phyloP scores from a whole-genome alignment of 2,329 filamentous ascomycete species.

The Ophiosphaerella narmari region DNA sequence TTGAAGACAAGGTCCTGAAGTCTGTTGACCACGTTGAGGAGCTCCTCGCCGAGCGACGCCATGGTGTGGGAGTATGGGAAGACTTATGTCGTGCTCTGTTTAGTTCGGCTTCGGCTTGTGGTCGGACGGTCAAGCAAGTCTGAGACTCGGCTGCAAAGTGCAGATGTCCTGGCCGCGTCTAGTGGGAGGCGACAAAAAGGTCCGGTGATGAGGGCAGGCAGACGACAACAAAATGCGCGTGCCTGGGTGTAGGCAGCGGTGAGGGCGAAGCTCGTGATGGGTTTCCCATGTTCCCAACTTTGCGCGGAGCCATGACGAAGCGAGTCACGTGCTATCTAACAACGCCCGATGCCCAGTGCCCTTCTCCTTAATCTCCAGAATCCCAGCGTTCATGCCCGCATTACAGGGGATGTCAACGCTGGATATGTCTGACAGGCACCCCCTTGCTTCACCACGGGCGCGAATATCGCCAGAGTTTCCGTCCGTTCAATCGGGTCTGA shows the following conservation, averaged over 20 bases:
- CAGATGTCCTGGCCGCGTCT: conserved; percentile 4
- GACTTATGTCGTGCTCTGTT: conserved; percentile 18
- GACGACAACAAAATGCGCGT: conserved; percentile 1
- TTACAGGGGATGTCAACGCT: conserved; percentile 24
- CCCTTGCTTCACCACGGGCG: neutral
- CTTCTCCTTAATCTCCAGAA: conserved; percentile 29
- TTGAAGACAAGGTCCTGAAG: conserved; percentile 99
- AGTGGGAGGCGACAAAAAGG: conserved; percentile 10
- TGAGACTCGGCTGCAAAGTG: conserved; percentile 7
- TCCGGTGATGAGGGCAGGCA: conserved; percentile 5
- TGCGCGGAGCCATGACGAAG: conserved; percentile 9
- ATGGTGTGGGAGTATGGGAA: conserved; percentile 56
- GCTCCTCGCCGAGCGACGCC: conserved; percentile 93
- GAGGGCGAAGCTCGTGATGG: conserved; percentile 30
- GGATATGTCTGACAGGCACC: neutral
- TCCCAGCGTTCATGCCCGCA: conserved; percentile 18
- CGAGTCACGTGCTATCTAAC: no score
- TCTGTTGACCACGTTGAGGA: conserved; percentile 96
- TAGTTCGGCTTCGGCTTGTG: conserved; percentile 26
- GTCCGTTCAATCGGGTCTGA: no score
- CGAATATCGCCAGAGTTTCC: no score
- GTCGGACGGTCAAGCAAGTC: conserved; percentile 33
- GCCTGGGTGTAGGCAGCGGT: conserved; percentile 13
- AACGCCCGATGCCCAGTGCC: neutral
- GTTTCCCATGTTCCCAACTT: conserved; percentile 31